Evolutionary conservation across 345 rosid species (phyloP), one percentile per base, ranked within the genome.

Genomic region (Rhizophora apiculata): DNA sequence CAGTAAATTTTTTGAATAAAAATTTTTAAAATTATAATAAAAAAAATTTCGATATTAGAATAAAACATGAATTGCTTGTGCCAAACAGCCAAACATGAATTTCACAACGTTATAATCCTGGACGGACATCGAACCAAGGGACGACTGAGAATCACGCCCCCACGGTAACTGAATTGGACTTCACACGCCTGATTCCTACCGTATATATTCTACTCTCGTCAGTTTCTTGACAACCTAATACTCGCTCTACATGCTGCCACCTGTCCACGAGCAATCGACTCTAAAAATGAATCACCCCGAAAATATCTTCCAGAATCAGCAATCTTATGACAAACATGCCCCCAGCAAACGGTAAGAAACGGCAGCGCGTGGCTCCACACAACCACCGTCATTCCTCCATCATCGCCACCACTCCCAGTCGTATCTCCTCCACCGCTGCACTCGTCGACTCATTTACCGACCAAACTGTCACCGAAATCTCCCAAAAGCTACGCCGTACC

Each of bases 401-500:
- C 29, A 56, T 56, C 46, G 18, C 72, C 15, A 3, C 74, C 76
- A 3, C 72, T 5, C 3, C 70, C 77, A 65, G 75, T 27, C 76
- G 80, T 71, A 48, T 70, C 62, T 64, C 84, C 53, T 65, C 83
- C 58, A 63, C 83, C 68, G 71, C 67, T 11, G 70, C 69, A 10
- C 29, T 43, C 54, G 27, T 69, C 18, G 71, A 68, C 11, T 67
- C 80, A 22, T 21, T 63, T 54, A 19, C 73, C 48, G 74, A 75
- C 65, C 53, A 57, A 26, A 26, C 82, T 67, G 5, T 72, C 20
- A 20, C 78, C n/a, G 80, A 75, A 18, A 62, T 65, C 24, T 67
- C 83, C 54, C 75, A 63, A 16, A 83, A 80, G 54, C 75, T 80
- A 43, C 82, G 82, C 15, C 83, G 89, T 26, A 43, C 80, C 64